These are phyloP conservation scores for Tylopilus sp. DNA, from an alignment of 768 basidiomycete species.

Conservation along the genomic window DNA sequence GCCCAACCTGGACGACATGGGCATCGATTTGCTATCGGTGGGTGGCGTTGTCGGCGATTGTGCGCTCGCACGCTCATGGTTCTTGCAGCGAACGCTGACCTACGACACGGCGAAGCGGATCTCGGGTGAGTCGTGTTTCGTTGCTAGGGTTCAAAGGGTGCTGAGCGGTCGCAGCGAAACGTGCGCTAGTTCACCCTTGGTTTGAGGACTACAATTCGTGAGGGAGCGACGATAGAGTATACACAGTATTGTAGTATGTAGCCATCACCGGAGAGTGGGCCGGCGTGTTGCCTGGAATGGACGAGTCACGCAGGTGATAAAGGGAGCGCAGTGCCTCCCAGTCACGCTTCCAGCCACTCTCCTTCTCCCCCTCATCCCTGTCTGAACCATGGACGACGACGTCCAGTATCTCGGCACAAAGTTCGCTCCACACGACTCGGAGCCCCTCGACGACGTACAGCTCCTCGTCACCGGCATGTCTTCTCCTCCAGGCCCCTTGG, in stretches of 20 bases:
- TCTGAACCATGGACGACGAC: slow-evolving; percentile 49
- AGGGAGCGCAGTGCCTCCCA: slow-evolving; percentile 29
- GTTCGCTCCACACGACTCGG: slow-evolving; percentile 26
- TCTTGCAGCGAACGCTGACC: slow-evolving; percentile 56
- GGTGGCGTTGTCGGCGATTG: slow-evolving; percentile 12
- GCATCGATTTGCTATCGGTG: slow-evolving; percentile 79
- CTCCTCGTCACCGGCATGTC: slow-evolving; percentile 44
- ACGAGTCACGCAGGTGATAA: slow-evolving; percentile 25
- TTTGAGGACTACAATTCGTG: slow-evolving; percentile 46
- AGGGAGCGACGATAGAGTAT: slow-evolving; percentile 2
- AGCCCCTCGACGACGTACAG: slow-evolving; percentile 25
- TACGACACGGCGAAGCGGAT: slow-evolving; percentile 92
- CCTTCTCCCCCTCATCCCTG: slow-evolving; percentile 10
- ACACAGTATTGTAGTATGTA: not conserved
- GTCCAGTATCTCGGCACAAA: slow-evolving; percentile 56
- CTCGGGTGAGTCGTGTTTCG: slow-evolving; percentile 56
- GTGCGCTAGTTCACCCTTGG: slow-evolving; percentile 49
- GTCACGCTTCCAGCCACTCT: slow-evolving; percentile 28
- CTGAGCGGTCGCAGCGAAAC: slow-evolving; percentile 45
- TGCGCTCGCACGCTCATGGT: not conserved
- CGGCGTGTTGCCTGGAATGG: slow-evolving; percentile 27
- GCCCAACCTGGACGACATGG: slow-evolving; percentile 67
- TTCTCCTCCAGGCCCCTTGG: slow-evolving; percentile 8
- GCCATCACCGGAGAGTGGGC: not conserved
- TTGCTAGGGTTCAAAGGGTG: not conserved